These are phyloP conservation scores for Arabidopsis thaliana DNA, from an alignment of 345 rosid genomes.

Conservation along the genomic window TAIR10.1 NC_003070.9:21500001-21500500, in stretches of 20 bases:
- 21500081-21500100: constrained; percentile 34
- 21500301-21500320: constrained; percentile 6
- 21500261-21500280: constrained; percentile 64
- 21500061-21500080: constrained; percentile 45
- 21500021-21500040: constrained; percentile 61
- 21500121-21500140: constrained; percentile 65
- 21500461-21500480: not conserved
- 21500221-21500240: constrained; percentile 71
- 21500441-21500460: not conserved
- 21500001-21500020: constrained; percentile 52
- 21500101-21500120: constrained; percentile 32
- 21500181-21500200: constrained; percentile 76
- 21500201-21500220: constrained; percentile 70
- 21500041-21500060: constrained; percentile 71
- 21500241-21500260: constrained; percentile 73
- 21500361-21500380: constrained; percentile 12
- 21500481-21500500: constrained; percentile 15
- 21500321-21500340: not conserved
- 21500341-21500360: constrained; percentile 10
- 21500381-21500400: constrained; percentile 14
- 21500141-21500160: constrained; percentile 88
- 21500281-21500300: constrained; percentile 48
- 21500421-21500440: not conserved
- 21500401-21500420: constrained; percentile 15
- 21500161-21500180: constrained; percentile 67